Base-by-base conservation (phyloP, 139 green algal genomes). In the Helicosporidium sp. region DNA sequence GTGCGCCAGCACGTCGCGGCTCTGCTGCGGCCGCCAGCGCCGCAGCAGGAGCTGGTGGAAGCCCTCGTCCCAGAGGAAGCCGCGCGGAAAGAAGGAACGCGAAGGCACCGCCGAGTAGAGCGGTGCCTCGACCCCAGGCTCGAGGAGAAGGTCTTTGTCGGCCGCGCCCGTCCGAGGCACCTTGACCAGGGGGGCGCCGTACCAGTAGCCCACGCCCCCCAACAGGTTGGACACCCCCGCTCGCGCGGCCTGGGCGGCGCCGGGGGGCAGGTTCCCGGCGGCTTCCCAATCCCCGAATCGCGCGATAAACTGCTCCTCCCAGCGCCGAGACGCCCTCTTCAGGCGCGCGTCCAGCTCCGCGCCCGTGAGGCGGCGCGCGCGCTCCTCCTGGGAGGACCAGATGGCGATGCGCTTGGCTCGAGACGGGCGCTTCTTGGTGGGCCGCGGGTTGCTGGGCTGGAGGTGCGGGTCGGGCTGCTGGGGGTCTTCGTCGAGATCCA, bases 51-150 rank as follows among this genome's bases (percentile, higher is more conserved):
- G 36, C 50, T 67, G 86, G 66, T 96, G 86, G 64, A 96, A 96
- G 42, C 86, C 86, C 61, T 96, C 86, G 46, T 96, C 86, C 86
- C 86, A 96, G 4, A 96, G 62, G 66, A 96, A 96, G 27, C 86
- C 86, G 1, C 86, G 66, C 1, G 86, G 86, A 52, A 95, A 95
- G 66, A 93, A 90, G 57, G 66, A 76, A 35, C 86, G 66, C 64
- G 69, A 83, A 39, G 86, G 86, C 20, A 82, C 68, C 0, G 74
- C 72, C 5, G 68, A 83, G 58, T 76, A 82, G 3, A 91, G 64
- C 4, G 62, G 26, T 6, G 57, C 59, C 4, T 58, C 58, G 52
- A 41, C 65, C 49, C 19, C 15, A 20, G 15, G 31, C 22, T 25
- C 26, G 5, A 46, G 23, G 5, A 10, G 17, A 10, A 15, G 40